Evolutionary conservation across 116 monocot species (phyloP), one percentile per base, ranked within the genome.

Genomic region (Dioscorea cayenensis): DNA sequence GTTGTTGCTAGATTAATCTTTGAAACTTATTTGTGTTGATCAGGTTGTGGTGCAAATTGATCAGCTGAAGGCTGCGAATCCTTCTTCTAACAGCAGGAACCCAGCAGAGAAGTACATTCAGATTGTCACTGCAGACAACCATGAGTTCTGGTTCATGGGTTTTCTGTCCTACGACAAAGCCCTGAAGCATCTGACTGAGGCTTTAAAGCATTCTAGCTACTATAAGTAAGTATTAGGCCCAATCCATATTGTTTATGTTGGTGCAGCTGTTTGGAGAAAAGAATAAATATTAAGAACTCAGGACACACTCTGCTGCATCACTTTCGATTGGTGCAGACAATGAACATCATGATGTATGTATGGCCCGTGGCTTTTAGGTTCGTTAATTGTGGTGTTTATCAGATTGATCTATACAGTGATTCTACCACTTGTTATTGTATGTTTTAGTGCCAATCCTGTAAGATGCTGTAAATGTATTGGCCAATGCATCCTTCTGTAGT

Each of bases 81-180:
- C 90, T 37, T 87, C 85, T 17, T 50, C 84, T 28, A 90, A 66
- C 59, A 72, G 18, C 25, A 67, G 17, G 36, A 94, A 94, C 29
- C 76, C 81, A 13, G 58, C 84, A 50, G 94, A 94, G 38, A 94
- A 76, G 66, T 90, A 90, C 77, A 94, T 94, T 27, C 94, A 94
- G 80, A 67, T 88, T 62, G 36, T 87, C 5, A 90, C 90, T 0
- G 25, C 67, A 25, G 88, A 85, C 58, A 72, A 76, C 68, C 84
- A 94, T 70, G 94, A 90, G 48, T 88, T 90, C 74, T 94, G 94
- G 94, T 94, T 87, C 76, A 84, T 94, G 90, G 94, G 94, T 11
- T 90, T 94, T 68, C 79, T 94, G 16, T 79, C 74, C 4, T 94
- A 85, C 72, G 86, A 90, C 49, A 84, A 86, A 68, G 90, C 86